Conservation (phyloP, 352 stramenopile genomes). For the Pythium coloratum region DNA sequence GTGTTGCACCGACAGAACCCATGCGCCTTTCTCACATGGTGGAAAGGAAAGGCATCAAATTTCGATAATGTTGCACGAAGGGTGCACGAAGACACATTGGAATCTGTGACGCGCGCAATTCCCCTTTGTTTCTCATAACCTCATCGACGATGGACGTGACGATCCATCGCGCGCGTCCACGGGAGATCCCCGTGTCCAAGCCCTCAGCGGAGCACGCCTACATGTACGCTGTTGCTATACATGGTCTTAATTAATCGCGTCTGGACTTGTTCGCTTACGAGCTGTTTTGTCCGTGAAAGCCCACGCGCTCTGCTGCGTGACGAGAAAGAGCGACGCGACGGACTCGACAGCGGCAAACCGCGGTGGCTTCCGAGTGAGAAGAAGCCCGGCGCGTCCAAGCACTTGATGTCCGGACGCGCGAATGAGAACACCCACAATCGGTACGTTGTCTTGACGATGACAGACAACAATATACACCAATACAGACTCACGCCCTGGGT, state of each 20-base stretch:
- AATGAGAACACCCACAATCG: constrained; percentile 4
- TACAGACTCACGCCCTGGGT: not conserved
- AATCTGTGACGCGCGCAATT: constrained; percentile 18
- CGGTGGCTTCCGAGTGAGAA: constrained; percentile 58
- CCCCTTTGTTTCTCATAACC: not conserved
- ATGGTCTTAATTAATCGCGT: not conserved
- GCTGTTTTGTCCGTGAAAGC: constrained; percentile 23
- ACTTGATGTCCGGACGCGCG: constrained; percentile 25
- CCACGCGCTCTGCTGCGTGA: constrained; percentile 34
- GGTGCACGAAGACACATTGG: constrained; percentile 10
- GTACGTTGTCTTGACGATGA: not conserved
- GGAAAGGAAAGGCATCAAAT: too few species aligned
- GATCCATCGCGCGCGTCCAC: constrained; percentile 29
- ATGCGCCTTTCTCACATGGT: too few species aligned
- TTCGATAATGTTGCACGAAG: constrained; percentile 26
- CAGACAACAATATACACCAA: not conserved
- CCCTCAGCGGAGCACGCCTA: constrained; percentile 57
- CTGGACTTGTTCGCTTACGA: not conserved
- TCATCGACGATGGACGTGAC: constrained; percentile 23
- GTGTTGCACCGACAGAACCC: too few species aligned
- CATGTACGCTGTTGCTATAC: constrained; percentile 33
- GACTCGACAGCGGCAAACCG: not conserved
- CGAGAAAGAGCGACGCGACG: constrained; percentile 23
- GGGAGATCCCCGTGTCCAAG: constrained; percentile 56
- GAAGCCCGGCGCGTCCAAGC: constrained; percentile 54